Base-by-base conservation (phyloP, 495 filamentous ascomycete genomes). In the Antarctomyces pellizariae region DNA sequence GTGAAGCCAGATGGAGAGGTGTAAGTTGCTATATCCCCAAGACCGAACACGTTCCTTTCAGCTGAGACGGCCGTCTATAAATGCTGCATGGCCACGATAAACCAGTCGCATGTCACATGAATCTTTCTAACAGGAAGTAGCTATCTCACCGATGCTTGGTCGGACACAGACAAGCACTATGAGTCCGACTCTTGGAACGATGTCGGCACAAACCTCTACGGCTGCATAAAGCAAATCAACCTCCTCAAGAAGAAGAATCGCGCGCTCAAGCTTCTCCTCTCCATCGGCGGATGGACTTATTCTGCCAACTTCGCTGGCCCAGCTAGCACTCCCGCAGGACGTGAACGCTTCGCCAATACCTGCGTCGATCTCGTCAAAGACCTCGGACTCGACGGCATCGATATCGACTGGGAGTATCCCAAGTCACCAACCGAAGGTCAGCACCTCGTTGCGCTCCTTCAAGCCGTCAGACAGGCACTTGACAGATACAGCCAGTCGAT, bases 231-330 rank as follows among this genome's bases (percentile, higher is more conserved):
- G 59, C 86, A 95, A 54, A 66, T 97, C 12, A 79, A 72, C 50
- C 57, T 97, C 14, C 67, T 84, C 18, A 97, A 97, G 60, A 73
- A 74, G 42, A 55, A 64, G 32, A 71, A 95, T 49, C 69, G 86
- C 29, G 71, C 89, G 44, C 54, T 97, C 24, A 93, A 95, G 50
- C 60, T 90, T 4, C 59, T 95, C 6, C 66, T 99, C 7, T 89
- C 77, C 24, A 86, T 99, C 36, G 86, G 86, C 33, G 86, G 86
- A 16, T 95, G 89, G 86, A 91, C 83, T 0, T 95, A 93, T 47
- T 77, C 75, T 27, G 48, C 64, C 42, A 89, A 92, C 49, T 92
- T 99, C 45, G 58, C 64, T 11, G 57, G 57, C 20, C 76, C 82
- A 0, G 65, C 75, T 3, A 70, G 65, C 1, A 74, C 67, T 0